Base-by-base conservation (phyloP, 768 basidiomycete genomes). In the Boletus subparvulus region DNA sequence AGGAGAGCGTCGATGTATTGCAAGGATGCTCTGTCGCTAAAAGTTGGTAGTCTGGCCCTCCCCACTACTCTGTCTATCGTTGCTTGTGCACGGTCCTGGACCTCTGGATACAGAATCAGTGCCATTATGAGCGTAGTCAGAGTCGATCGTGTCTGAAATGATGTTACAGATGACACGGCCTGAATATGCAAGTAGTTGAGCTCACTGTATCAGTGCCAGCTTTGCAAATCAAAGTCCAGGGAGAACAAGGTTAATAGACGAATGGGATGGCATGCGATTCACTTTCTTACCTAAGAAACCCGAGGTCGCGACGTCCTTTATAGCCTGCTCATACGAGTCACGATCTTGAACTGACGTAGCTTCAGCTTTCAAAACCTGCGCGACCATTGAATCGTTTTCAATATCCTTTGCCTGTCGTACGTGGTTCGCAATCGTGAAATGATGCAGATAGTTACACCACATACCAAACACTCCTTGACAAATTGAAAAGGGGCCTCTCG, bases 1-100 rank as follows among this genome's bases (percentile, higher is more conserved):
- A 69, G 35, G 10, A 69, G 46, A 14, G 68, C 68, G 4, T 64
- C 68, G 3, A 67, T 44, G 24, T 63, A 69, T 14, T 51, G 54
- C 50, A 70, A 49, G 6, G 60, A 62, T 14, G 35, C 32, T 36
- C 54, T 55, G 47, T 69, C 68, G 4, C 51, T 39, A 21, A 68
- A 50, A 17, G 39, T 47, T 3, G 64, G 64, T 2, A 61, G 36
- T 45, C 68, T 61, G 21, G 48, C 54, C 41, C 52, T 60, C 33
- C 68, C 61, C 1, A 70, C 52, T 6, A 64, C 56, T n/a, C 6
- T 41, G 42, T 67, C 65, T 13, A 64, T 52, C 11, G 50, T 26
- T 39, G 54, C 55, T 14, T 64, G 66, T 13, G 61, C 64, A 47
- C 54, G 66, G 6, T 54, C 59, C 30, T 69, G 68, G 11, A 50